Evolutionary conservation across 2,329 filamentous ascomycete genomes (phyloP).

Genomic region (Talaromyces verruculosus): DNA sequence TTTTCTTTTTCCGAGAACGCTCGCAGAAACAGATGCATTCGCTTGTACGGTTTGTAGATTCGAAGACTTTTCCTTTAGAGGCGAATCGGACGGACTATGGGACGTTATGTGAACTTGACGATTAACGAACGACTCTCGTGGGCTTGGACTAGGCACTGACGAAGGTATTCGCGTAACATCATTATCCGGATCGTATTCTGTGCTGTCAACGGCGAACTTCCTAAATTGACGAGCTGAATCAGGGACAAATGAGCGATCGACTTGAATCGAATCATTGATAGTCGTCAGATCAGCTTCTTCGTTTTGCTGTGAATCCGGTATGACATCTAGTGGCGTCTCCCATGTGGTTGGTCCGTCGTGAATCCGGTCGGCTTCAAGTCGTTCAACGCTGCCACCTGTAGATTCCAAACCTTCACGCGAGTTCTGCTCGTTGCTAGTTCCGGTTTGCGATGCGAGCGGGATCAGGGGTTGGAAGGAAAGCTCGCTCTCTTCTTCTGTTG

Average conservation of each 20-base stretch:
- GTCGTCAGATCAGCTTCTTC: slow-evolving; percentile 4
- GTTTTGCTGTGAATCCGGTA: slow-evolving; percentile 41
- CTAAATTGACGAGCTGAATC: slow-evolving; percentile 10
- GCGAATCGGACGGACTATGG: background rate
- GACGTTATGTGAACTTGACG: background rate
- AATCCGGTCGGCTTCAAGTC: background rate
- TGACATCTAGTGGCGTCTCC: slow-evolving; percentile 39
- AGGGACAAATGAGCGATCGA: slow-evolving; percentile 22
- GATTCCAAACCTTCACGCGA: background rate
- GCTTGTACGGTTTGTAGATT: background rate
- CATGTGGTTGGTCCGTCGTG: slow-evolving; percentile 28
- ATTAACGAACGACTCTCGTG: background rate
- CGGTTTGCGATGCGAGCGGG: background rate
- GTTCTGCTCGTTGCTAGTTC: background rate
- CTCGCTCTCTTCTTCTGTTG: slow-evolving; percentile 16
- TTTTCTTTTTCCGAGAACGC: slow-evolving; percentile 17
- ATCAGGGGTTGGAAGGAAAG: slow-evolving; percentile 16
- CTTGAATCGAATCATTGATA: slow-evolving; percentile 17
- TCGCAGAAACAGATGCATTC: background rate
- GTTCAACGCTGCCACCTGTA: background rate
- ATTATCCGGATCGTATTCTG: slow-evolving; percentile 1
- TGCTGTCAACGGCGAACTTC: background rate
- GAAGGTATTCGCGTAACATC: slow-evolving; percentile 21
- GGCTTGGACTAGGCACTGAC: slow-evolving; percentile 21
- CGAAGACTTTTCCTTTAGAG: background rate